Conservation (phyloP, 257 asterid genomes). For the Solanum gracilifrons region DNA sequence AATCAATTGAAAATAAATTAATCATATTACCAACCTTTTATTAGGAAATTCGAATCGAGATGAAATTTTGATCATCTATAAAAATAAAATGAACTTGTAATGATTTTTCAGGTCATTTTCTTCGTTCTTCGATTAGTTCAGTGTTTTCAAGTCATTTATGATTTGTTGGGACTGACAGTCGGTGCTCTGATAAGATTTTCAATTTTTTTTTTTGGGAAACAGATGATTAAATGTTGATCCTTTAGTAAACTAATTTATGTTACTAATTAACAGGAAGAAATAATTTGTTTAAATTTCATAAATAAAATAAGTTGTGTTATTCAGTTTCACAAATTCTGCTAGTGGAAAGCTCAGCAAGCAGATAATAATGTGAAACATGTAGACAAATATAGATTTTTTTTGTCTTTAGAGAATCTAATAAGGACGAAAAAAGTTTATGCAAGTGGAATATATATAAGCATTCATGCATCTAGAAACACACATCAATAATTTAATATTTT, state of each 20-base stretch:
- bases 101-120: fast-evolving
- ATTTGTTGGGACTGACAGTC: no score
- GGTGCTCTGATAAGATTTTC: no score
- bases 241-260: no score
- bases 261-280: neutral
- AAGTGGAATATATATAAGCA: neutral
- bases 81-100: neutral
- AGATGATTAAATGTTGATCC: no score
- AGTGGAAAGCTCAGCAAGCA: neutral
- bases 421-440: neutral
- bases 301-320: neutral
- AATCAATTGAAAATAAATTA: neutral
- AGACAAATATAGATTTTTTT: neutral
- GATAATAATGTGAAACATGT: neutral
- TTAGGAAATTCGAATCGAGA: neutral
- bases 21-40: neutral
- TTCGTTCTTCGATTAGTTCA: no score
- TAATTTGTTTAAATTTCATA: no score
- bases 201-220: no score
- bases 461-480: neutral
- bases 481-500: neutral
- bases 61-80: neutral
- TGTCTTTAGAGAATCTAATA: neutral
- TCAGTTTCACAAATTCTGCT: no score
- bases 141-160: no score